Evolutionary conservation across 148 eudicot species (phyloP), one percentile per base, ranked within the genome.

Genomic region (Rhododendron simsii): DNA sequence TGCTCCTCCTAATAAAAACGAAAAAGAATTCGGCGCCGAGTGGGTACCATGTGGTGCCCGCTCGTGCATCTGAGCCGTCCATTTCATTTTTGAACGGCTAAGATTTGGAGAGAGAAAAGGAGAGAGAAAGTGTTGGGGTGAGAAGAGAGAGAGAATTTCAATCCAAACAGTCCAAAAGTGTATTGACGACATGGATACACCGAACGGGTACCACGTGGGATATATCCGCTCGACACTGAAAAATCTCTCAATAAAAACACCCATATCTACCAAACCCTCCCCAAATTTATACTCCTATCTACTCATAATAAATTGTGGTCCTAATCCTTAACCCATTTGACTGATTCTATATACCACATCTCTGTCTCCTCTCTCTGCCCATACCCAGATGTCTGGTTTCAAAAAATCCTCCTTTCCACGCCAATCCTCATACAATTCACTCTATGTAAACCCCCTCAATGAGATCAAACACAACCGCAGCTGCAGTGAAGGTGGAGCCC

Each of bases 381-480:
- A 21, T 48, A 14, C 82, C 28, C 44, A 15, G 55, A 94, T 96
- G 98, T 85, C 93, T 81, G 91, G 84, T 71, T 80, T 88, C 55
- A 94, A 92, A 84, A 94, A 91, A 89, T 78, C 89, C 47, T 53
- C 91, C n/a, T 88, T 90, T 33, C 84, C 90, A 16, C 89, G 89
- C 9, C 92, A 91, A 45, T 85, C 89, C 85, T 91, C 96, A 0
- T 87, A 87, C 90, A 88, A 90, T 81, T 92, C 98, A 6, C 91
- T 87, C 67, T 90, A 91, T 53, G 85, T 80, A 53, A 93, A 91
- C 53, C 98, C 98, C 18, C 91, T 96, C 21, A 91, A 85, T 61
- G 96, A 93, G 78, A 86, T 87, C 48, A 91, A 90, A 44, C 93
- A 86, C 90, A 89, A 84, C 80, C 90, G 90, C 6, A 92, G 92